phyloP scores from a whole-genome alignment of 2,329 filamentous ascomycete genomes.

The Elsinoe ampelina region DNA sequence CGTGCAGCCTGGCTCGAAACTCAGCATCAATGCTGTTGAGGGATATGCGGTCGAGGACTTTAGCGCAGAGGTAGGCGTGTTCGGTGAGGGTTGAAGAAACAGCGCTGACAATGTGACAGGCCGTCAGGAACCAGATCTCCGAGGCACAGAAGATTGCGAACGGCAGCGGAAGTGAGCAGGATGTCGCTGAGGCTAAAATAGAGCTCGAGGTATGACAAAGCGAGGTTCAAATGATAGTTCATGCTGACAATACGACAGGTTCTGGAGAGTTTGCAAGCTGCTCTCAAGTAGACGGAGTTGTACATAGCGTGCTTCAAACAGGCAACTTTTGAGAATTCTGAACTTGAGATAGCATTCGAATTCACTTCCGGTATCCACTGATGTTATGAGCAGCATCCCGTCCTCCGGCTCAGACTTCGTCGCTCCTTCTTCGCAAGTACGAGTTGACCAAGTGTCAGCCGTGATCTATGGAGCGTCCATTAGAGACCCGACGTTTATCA shows the following conservation, averaged over 20 bases:
- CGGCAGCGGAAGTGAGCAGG: constrained; percentile 88
- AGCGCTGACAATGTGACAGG: constrained; percentile 32
- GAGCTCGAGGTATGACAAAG: constrained; percentile 80
- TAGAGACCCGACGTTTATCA: too few relatives aligned
- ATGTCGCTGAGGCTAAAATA: constrained; percentile 98
- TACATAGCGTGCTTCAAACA: constrained; percentile 30
- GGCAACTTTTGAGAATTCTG: not conserved
- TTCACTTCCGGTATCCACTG: too few relatives aligned
- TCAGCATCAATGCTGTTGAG: constrained; percentile 98
- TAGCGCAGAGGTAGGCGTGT: constrained; percentile 59
- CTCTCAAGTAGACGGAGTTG: constrained; percentile 60
- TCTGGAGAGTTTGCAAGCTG: constrained; percentile 72
- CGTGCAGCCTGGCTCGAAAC: constrained; percentile 84
- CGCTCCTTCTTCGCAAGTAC: too few relatives aligned
- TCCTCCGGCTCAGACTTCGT: too few relatives aligned
- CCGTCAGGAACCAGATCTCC: constrained; percentile 78
- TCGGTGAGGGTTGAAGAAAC: not conserved
- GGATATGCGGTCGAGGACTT: constrained; percentile 93
- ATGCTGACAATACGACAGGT: too few relatives aligned
- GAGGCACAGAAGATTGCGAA: constrained; percentile 93
- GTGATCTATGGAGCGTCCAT: too few relatives aligned
- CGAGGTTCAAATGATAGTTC: too few relatives aligned
- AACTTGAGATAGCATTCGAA: too few relatives aligned
- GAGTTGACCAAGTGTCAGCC: too few relatives aligned
- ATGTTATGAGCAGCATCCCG: too few relatives aligned